Conservation (phyloP, 148 eudicot species). For the Arctostaphylos glauca region DNA sequence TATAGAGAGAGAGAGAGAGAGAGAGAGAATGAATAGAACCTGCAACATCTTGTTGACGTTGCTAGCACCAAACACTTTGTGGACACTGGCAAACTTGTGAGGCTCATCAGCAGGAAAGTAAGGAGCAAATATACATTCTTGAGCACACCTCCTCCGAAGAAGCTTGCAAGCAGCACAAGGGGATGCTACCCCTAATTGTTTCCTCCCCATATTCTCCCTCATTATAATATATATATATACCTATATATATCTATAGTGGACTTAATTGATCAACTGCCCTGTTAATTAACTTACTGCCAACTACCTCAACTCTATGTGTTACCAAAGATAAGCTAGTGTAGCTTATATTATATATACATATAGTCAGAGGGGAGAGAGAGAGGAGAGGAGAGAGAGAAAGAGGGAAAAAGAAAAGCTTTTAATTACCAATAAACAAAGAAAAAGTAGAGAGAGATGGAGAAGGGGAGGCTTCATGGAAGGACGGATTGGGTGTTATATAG, state of each 20-base stretch:
- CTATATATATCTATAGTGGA: not conserved
- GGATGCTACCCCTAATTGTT: conserved; percentile 53
- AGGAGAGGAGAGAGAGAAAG: not conserved
- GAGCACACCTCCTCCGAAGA: conserved; percentile 46
- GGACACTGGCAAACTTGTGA: conserved; percentile 50
- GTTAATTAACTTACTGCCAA: not conserved
- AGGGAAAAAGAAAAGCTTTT: conserved; percentile 3
- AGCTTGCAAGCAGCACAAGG: conserved; percentile 66
- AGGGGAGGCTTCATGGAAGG: conserved; percentile 9
- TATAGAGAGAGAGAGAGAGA: not conserved
- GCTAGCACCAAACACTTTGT: conserved; percentile 51
- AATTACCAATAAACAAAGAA: not conserved
- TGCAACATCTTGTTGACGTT: conserved; percentile 45
- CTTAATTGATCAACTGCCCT: not conserved
- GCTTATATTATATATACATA: not conserved
- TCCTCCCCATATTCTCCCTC: conserved; percentile 54
- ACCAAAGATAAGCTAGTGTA: not conserved
- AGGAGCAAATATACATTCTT: conserved; percentile 49
- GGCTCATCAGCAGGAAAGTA: conserved; percentile 59
- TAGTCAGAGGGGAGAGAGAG: not conserved
- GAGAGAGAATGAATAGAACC: conserved; percentile 25
- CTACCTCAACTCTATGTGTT: not conserved
- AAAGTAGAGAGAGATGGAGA: conserved; percentile 1
- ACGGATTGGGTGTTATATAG: conserved; percentile 21
- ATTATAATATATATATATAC: conserved; percentile 11